A percentile compares a stretch with the other conserved stretches of the same genome.
Evolutionary conservation across 345 rosid species (phyloP).

Genomic region (Aethionema arabicum): DNA sequence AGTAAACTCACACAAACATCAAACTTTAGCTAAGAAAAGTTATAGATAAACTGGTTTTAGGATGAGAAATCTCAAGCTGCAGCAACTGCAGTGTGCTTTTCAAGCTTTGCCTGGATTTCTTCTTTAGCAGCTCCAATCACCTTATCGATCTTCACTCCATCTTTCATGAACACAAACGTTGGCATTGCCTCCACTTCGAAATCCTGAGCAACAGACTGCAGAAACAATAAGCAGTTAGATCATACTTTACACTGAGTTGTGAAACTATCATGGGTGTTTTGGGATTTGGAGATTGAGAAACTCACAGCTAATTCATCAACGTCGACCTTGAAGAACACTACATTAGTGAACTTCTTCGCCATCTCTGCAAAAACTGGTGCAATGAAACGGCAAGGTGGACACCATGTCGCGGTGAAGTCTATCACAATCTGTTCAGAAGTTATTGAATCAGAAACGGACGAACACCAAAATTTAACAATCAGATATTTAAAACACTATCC

Average conservation of each 20-base stretch:
- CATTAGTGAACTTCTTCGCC: conserved; percentile 48
- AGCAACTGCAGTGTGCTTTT: conserved; percentile 51
- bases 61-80: conserved; percentile 27
- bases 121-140: conserved; percentile 72
- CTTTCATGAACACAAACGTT: conserved; percentile 61
- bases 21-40: conserved; percentile 18
- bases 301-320: conserved; percentile 59
- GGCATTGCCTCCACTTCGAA: conserved; percentile 77
- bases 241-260: background rate
- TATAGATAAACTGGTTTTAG: background rate
- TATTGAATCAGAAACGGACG: background rate
- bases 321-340: conserved; percentile 70
- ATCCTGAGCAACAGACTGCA: conserved; percentile 61
- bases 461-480: background rate
- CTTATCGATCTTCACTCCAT: conserved; percentile 49
- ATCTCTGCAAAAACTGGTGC: conserved; percentile 58
- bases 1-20: conserved; percentile 18
- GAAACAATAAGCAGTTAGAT: background rate
- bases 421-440: conserved; percentile 50
- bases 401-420: conserved; percentile 81
- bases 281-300: background rate
- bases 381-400: conserved; percentile 70
- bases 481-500: no score
- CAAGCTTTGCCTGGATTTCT: conserved; percentile 45
- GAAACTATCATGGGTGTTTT: background rate